phyloP scores from a whole-genome alignment of 805 yeast species.

The Nakazawaea ernobii region DNA sequence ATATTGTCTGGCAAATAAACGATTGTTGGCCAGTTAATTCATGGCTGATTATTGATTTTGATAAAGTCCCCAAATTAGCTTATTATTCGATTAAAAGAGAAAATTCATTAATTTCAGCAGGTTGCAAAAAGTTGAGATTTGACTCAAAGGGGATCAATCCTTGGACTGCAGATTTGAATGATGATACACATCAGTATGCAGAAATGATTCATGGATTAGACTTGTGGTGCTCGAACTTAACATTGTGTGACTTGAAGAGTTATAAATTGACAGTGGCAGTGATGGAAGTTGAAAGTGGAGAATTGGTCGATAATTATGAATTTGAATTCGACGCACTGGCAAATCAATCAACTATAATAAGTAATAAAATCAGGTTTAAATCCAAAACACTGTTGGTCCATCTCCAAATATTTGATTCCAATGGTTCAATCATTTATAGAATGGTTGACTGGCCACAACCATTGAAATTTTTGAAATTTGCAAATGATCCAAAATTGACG shows the following conservation, averaged over 20 bases:
- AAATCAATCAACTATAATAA: conserved; percentile 28
- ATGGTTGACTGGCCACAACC: conserved; percentile 49
- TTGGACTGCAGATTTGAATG: conserved; percentile 13
- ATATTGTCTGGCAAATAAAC: conserved; percentile 48
- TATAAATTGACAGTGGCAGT: conserved; percentile 20
- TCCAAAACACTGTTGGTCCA: conserved; percentile 2
- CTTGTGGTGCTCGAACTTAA: conserved; percentile 35
- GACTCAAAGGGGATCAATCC: conserved; percentile 10
- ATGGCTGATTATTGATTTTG: conserved; percentile 44
- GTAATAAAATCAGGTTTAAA: conserved; percentile 12
- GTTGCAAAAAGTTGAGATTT: conserved; percentile 25
- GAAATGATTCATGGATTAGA: conserved; percentile 24
- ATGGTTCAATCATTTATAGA: conserved; percentile 20
- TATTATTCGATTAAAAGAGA: conserved; percentile 44
- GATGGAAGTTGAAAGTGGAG: conserved; percentile 26
- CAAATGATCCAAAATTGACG: conserved; percentile 7
- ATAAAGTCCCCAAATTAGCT: conserved; percentile 36
- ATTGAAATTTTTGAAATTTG: conserved; percentile 31
- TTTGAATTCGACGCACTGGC: conserved; percentile 9
- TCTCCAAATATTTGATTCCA: neutral
- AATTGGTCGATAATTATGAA: conserved; percentile 15
- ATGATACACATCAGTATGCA: conserved; percentile 23
- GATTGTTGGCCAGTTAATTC: conserved; percentile 50
- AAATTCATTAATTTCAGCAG: conserved; percentile 26
- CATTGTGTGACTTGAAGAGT: conserved; percentile 14